Base-by-base conservation (phyloP, 352 stramenopile genomes). In the Pythium dissotocum region DNA sequence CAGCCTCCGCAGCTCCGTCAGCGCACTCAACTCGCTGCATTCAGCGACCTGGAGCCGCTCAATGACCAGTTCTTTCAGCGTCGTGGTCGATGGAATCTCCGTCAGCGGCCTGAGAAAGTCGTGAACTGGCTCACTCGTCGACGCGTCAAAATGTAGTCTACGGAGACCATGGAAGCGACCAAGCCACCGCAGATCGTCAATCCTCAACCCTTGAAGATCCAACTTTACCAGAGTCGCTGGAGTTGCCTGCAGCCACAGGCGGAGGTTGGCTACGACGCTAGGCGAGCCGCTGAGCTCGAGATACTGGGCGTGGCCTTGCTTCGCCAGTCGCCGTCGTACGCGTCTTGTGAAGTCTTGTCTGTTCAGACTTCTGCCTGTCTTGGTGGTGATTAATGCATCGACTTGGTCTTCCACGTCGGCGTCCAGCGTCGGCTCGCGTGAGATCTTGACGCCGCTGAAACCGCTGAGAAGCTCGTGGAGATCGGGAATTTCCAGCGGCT, bases 21-120 rank as follows among this genome's bases (percentile, higher is more conserved):
- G 56, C 6, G 46, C 35, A 13, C 42, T 14, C 2, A 70, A 26
- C 36, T 52, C 33, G 2, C n/a, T 36, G 16, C 44, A 12, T 38
- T 53, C 36, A 0, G 21, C 10, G 6, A 54, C 16, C 18, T 54
- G 6, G 14, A 70, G 63, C 8, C 7, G 7, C 1, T 35, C 49
- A 26, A 70, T 60, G 5, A 55, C 35, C 28, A 70, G 56, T 24
- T 64, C 55, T 32, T 60, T 38, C 4, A 70, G 46, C 33, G 55
- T 48, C 16, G 38, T 36, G 7, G 56, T 24, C 7, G 13, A 56
- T 18, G 24, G 26, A 5, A 26, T 28, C 12, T 35, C 5, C 9
- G 35, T 16, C 5, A 70, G 18, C 18, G 63, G 63, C 21, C 44
- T 21, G 13, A 70, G n/a, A 6, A 48, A 60, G 2, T 46, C 8